phyloP scores from a whole-genome alignment of 2,329 filamentous ascomycete species.

The Nemania sp. region DNA sequence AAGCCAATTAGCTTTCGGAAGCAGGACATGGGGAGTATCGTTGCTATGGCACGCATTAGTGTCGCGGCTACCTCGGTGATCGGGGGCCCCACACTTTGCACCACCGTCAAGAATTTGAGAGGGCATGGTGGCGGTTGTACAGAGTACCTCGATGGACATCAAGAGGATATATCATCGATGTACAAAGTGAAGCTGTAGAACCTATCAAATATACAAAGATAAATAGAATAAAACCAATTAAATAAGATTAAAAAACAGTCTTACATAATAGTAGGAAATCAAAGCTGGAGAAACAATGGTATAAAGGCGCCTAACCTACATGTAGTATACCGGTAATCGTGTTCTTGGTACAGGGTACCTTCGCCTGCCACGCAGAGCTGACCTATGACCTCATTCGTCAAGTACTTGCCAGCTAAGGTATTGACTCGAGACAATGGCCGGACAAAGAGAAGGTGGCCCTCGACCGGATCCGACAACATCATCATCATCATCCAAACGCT shows the following conservation, averaged over 20 bases:
- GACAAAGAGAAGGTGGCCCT: constrained; percentile 8
- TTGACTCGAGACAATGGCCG: background rate
- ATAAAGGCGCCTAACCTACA: too few relatives aligned
- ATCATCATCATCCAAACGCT: background rate
- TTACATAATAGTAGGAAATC: too few relatives aligned
- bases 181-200: too few relatives aligned
- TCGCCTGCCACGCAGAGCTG: background rate
- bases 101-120: background rate
- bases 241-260: too few relatives aligned
- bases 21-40: constrained; percentile 9
- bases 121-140: background rate
- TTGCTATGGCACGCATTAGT: constrained; percentile 25
- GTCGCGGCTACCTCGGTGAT: constrained; percentile 1
- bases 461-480: constrained; percentile 3
- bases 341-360: background rate
- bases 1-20: constrained; percentile 5
- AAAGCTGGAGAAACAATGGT: too few relatives aligned
- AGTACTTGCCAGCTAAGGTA: constrained; percentile 1
- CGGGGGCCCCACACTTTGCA: constrained; percentile 2
- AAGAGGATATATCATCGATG: too few relatives aligned
- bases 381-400: constrained; percentile 22
- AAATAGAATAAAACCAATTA: background rate
- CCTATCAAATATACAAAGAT: too few relatives aligned
- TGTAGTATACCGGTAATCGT: too few relatives aligned
- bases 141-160: background rate